Evolutionary conservation across 1,139 yeast genomes (phyloP), one percentile per base, ranked within the genome.

Genomic region (Candida smagusa): DNA sequence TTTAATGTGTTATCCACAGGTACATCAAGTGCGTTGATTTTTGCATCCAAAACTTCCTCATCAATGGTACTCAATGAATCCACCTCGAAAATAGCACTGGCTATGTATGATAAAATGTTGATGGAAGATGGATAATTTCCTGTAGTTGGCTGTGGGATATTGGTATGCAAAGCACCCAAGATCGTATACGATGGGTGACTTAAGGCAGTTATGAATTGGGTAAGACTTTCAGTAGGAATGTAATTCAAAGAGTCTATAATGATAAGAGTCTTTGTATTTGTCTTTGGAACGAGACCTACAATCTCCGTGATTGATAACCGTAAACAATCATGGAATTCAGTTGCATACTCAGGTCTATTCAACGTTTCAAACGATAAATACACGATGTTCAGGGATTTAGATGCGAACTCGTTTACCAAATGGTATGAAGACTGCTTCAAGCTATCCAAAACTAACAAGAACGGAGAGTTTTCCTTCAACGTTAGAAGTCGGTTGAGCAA

Each of bases 211-310:
- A 87, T 62, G 48, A 85, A 81, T 19, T 56, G 55, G 1, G 84
- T 66, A 11, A 86, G 48, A 13, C 70, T 61, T 3, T 65, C 68
- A 7, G 63, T 56, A 0, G 73, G 57, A 6, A 84, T 65, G 49
- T 77, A 80, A 47, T 86, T 82, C 43, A 88, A 65, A 0, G 90
- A 76, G 55, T 89, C 96, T 4, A 88, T 65, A 2, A 88, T 54
- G 2, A 82, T 56, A 33, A 77, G 53, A 3, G 59, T 45, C 41
- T 65, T 72, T 26, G 34, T 13, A 12, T 22, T 19, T 9, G 16
- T 23, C 8, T 19, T 9, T 9, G 42, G 31, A n/a, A 67, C 53
- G 8, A 48, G 39, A 19, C 54, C 51, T 1, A 54, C 41, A 4
- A 68, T 49, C 28, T 59, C 56, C 9, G 46, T 46, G 2, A 54